These are phyloP conservation scores for Diplodia mutila DNA, from an alignment of 2,329 filamentous ascomycete species.

Conservation along the genomic window DNA sequence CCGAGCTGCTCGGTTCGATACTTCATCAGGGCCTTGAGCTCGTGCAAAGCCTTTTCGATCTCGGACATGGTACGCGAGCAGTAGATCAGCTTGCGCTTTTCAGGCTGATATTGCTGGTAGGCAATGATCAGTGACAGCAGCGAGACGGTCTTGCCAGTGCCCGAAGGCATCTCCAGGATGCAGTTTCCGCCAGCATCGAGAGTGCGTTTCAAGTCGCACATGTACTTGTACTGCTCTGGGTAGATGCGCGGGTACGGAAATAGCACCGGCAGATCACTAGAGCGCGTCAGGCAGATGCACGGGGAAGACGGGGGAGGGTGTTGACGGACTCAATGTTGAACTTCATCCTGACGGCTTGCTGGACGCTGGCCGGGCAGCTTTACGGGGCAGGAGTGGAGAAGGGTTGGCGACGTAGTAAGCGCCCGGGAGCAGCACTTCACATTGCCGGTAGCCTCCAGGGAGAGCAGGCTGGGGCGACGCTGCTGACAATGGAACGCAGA, in stretches of 20 bases:
- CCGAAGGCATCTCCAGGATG: constrained; percentile 98
- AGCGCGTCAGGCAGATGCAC: constrained; percentile 6
- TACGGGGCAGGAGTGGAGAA: not conserved
- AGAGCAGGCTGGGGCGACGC: not conserved
- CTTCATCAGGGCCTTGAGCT: constrained; percentile 92
- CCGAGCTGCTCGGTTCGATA: constrained; percentile 90
- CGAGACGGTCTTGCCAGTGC: constrained; percentile 96
- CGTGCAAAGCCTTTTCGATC: constrained; percentile 94
- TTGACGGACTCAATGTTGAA: constrained; percentile 72
- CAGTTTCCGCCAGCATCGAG: constrained; percentile 94
- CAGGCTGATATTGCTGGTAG: constrained; percentile 91
- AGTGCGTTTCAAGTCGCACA: constrained; percentile 85
- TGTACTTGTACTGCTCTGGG: constrained; percentile 66
- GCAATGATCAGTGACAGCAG: constrained; percentile 93
- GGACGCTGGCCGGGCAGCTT: not conserved
- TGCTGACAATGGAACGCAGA: constrained; percentile 23
- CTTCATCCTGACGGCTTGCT: constrained; percentile 63
- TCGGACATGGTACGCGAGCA: constrained; percentile 99
- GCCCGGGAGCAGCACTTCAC: constrained; percentile 23
- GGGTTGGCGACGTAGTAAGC: constrained; percentile 17
- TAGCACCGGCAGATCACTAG: constrained; percentile 68
- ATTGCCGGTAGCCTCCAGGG: constrained; percentile 13
- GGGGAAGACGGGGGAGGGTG: not conserved
- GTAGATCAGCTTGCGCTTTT: constrained; percentile 95
- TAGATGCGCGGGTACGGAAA: constrained; percentile 78